phyloP scores from a whole-genome alignment of 768 basidiomycete species.

The Suillus hirtellus region DNA sequence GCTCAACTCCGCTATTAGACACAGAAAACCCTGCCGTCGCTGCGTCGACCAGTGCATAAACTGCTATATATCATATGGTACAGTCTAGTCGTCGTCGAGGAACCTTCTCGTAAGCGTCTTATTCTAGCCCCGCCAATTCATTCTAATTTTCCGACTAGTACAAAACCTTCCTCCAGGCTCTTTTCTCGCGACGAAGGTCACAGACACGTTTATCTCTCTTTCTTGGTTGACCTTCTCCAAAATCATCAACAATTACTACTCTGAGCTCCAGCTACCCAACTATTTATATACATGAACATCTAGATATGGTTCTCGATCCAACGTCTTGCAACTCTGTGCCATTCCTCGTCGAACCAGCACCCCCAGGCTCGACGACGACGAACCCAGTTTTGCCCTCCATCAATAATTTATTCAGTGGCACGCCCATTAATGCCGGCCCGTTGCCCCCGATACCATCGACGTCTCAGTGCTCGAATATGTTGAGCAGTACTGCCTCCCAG shows the following conservation, averaged over 20 bases:
- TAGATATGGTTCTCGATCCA: neutral
- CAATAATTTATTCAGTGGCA: neutral
- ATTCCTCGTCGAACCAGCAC: neutral
- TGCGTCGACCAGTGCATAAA: constrained; percentile 1
- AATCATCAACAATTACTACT: neutral
- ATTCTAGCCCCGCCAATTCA: constrained; percentile 5
- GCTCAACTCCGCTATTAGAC: neutral
- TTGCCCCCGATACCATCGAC: neutral
- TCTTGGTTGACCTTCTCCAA: neutral
- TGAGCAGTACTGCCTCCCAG: neutral
- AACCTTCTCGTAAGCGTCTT: constrained; percentile 4
- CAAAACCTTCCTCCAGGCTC: neutral
- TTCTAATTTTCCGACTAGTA: constrained; percentile 1
- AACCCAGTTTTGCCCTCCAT: neutral
- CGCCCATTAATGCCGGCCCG: neutral
- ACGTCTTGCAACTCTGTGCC: neutral
- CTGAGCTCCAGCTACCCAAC: neutral
- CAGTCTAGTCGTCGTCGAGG: neutral
- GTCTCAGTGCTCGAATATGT: no score
- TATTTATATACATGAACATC: constrained; percentile 1
- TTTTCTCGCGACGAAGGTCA: neutral
- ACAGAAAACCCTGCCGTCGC: constrained; percentile 1
- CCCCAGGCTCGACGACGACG: neutral
- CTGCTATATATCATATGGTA: neutral
- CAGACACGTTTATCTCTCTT: neutral